Conservation (phyloP, 2,329 filamentous ascomycete genomes). For the Paecilomyces dactylethromorphus region DNA sequence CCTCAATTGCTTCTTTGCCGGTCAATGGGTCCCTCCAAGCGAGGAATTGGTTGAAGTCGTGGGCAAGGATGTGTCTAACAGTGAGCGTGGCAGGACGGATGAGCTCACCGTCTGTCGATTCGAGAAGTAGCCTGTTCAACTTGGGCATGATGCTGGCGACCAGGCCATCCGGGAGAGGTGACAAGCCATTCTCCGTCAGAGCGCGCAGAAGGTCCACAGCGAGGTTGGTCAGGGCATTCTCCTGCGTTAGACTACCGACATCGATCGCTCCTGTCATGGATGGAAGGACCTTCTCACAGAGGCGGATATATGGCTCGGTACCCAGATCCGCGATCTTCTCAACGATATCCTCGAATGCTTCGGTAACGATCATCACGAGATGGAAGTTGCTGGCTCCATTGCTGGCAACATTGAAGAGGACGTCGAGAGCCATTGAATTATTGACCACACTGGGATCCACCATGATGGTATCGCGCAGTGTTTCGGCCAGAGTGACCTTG, state of each 20-base stretch:
- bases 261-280: slow-evolving; percentile 85
- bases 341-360: slow-evolving; percentile 87
- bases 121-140: slow-evolving; percentile 72
- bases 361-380: slow-evolving; percentile 76
- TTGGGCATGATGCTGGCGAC: slow-evolving; percentile 82
- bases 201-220: slow-evolving; percentile 78
- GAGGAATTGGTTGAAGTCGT: slow-evolving; percentile 86
- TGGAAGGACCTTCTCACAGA: slow-evolving; percentile 82
- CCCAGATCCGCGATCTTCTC: slow-evolving; percentile 58
- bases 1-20: slow-evolving; percentile 77
- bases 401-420: slow-evolving; percentile 84
- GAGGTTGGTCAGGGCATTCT: slow-evolving; percentile 71
- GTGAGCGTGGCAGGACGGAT: slow-evolving; percentile 79
- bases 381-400: slow-evolving; percentile 88
- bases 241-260: slow-evolving; percentile 75
- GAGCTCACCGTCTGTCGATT: slow-evolving; percentile 78
- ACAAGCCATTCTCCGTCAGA: slow-evolving; percentile 72
- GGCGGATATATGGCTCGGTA: slow-evolving; percentile 62
- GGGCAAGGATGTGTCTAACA: slow-evolving; percentile 80
- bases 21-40: slow-evolving; percentile 71
- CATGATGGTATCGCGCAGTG: slow-evolving; percentile 73
- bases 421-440: slow-evolving; percentile 62
- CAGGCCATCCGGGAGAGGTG: slow-evolving; percentile 81
- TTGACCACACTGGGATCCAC: slow-evolving; percentile 71
- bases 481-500: slow-evolving; percentile 81